A percentile compares a stretch with the other conserved stretches of the same genome.
phyloP scores from a whole-genome alignment of 2,329 filamentous ascomycete genomes.

The Pezicula neosporulosa region DNA sequence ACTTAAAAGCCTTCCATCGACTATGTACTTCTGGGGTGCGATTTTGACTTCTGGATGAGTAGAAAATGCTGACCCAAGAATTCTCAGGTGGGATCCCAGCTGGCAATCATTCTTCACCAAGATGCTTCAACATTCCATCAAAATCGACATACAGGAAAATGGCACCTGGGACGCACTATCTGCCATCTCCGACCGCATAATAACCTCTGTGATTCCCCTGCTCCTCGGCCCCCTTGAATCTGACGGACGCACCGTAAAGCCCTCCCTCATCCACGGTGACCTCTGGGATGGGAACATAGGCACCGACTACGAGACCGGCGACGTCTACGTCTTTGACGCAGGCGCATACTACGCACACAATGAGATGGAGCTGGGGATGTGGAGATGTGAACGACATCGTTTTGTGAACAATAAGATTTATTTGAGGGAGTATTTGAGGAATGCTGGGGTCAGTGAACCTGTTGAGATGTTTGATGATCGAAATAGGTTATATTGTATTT shows the following conservation, averaged over 20 bases:
- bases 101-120: background rate
- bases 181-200: background rate
- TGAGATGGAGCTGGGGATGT: slow-evolving; percentile 12
- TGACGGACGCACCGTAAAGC: slow-evolving; percentile 7
- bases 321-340: slow-evolving; percentile 10
- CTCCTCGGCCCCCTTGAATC: slow-evolving; percentile 6
- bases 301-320: slow-evolving; percentile 6
- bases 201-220: slow-evolving; percentile 5
- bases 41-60: background rate
- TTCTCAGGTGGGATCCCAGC: background rate
- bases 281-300: slow-evolving; percentile 12
- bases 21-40: too few species aligned
- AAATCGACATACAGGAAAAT: background rate
- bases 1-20: background rate
- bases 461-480: slow-evolving; percentile 28
- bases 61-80: background rate
- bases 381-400: slow-evolving; percentile 5
- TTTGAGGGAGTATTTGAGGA: slow-evolving; percentile 6
- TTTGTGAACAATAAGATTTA: slow-evolving; percentile 8
- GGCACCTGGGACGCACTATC: slow-evolving; percentile 14
- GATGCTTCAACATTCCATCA: background rate
- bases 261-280: slow-evolving; percentile 13
- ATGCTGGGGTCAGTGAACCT: slow-evolving; percentile 17
- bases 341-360: slow-evolving; percentile 12
- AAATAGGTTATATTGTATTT: slow-evolving; percentile 23